Evolutionary conservation across 1,139 yeast species (phyloP), one percentile per base, ranked within the genome.

Genomic region (Suhomyces bribrorum): DNA sequence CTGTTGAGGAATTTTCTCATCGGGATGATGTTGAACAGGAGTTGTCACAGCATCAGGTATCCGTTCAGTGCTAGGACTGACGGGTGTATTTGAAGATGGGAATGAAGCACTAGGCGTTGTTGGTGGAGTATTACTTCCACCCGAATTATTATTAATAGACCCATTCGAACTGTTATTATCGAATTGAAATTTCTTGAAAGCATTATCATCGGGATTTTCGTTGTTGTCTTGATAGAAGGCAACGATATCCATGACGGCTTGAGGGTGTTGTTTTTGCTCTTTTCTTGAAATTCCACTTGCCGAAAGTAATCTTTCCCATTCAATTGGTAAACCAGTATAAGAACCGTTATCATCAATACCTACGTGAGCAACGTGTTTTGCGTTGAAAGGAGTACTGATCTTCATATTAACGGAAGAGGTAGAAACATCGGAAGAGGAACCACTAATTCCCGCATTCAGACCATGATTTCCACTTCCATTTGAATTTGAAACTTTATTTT

Each of bases 161-260:
- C 56, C 47, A 34, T 46, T 49, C 4, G 59, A 50, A 15, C 52
- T 39, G 33, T 54, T 55, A 34, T 55, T 53, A 4, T 64, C 66
- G 38, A 55, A 62, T 32, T 67, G 79, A 56, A 89, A 85, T 57
- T 88, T 88, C 61, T 79, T 81, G 71, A 87, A 86, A 4, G 89
- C 86, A 29, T 77, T 81, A 35, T 83, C 92, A 16, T 79, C 79
- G 37, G 79, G 77, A 49, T 69, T 70, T 38, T 81, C 82, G 31
- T 80, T 73, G 7, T 73, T 71, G 45, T 83, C 87, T 52, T 86
- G 89, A 59, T 86, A 87, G 56, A 87, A 88, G 29, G 90, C 87
- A 44, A 90, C 95, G 48, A 90, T 89, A 56, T 89, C 96, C 77
- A 86, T 82, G 7, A 89, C 95, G 0, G 96, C 97, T 61, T 88